Base-by-base conservation (phyloP, 805 yeast genomes). In the Zygoascus bituminiphila region DNA sequence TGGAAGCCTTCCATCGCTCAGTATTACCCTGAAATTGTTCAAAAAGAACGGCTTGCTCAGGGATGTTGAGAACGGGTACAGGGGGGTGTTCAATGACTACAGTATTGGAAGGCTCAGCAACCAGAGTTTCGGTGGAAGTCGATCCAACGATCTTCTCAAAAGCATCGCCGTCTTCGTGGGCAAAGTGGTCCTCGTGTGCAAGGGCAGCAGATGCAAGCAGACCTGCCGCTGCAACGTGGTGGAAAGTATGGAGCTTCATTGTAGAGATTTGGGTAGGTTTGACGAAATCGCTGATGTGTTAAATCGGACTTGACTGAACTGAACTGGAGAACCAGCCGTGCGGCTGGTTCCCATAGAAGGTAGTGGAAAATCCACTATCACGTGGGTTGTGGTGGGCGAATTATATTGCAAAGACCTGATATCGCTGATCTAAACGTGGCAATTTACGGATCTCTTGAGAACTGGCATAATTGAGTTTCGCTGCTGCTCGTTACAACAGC, bases 1-100 rank as follows among this genome's bases (percentile, higher is more conserved):
- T 67, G 14, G 95, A 84, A n/a, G 75, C 70, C 50, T 68, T 70
- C 89, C 89, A 83, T 47, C 71, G 62, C 55, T 69, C 63, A 22
- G 54, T 45, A 24, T 64, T 69, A 46, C 62, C 66, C 48, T 62
- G 66, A 54, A 85, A 85, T 57, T 82, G 84, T 63, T 85, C 93
- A 56, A 81, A 80, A 59, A 81, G 76, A 2, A 85, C 70, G 15
- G 71, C 54, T 5, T 47, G 43, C 37, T 23, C 31, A 17, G 47
- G 47, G 31, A 17, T n/a, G n/a, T 5, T n/a, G 33, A 44, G 39
- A 20, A 21, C 23, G 14, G 31, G 14, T 21, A 33, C 26, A 9
- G 24, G 22, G 8, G 47, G 47, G 15, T 35, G 40, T 23, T 44
- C 42, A 24, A 44, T 44, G 14, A 17, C 8, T 12, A 17, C 36